Base-by-base conservation (phyloP, 805 yeast species). In the Alloascoidea africana region DNA sequence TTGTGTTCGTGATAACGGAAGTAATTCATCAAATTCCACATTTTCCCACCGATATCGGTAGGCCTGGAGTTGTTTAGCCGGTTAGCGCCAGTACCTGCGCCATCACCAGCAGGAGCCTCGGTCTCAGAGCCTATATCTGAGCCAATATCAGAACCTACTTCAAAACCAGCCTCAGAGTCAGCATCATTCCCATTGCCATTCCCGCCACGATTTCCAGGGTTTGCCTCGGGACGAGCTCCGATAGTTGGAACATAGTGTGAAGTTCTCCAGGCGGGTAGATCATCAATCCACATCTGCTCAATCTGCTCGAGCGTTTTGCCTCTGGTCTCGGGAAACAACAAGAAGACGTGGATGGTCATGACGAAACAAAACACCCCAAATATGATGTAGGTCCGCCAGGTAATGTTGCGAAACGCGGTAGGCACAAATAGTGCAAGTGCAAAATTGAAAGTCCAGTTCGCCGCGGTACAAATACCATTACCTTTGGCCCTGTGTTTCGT, bases 271-370 rank as follows among this genome's bases (percentile, higher is more conserved):
- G 30, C 30, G 8, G 30, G 30, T 32, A 32, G 8, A 32, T 37
- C 34, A 14, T 42, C 47, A 14, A 45, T 45, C 46, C 47, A 83
- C 61, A 83, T 62, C 44, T 73, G 82, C 58, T 84, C 87, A 38
- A 84, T 76, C 46, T 84, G 85, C 56, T 84, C 94, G 52, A 84
- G 66, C 48, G 76, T 72, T 37, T 83, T 62, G 0, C 93, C 93
- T 48, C 73, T 77, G 0, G 94, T 83, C 38, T 48, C 52, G 33
- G 45, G 53, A 42, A 48, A 41, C 40, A 39, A 35, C 30, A 46
- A 44, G 55, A 69, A 76, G 76, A 76, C 89, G 83, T 68, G 81
- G 72, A 73, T 6, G 17, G 42, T 43, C 17, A 47, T 36, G 4
- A 38, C 17, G 11, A 42, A 19, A 8, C 46, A 42, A 39, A 44